phyloP scores from a whole-genome alignment of 768 basidiomycete species.

The Pisolithus sp. region DNA sequence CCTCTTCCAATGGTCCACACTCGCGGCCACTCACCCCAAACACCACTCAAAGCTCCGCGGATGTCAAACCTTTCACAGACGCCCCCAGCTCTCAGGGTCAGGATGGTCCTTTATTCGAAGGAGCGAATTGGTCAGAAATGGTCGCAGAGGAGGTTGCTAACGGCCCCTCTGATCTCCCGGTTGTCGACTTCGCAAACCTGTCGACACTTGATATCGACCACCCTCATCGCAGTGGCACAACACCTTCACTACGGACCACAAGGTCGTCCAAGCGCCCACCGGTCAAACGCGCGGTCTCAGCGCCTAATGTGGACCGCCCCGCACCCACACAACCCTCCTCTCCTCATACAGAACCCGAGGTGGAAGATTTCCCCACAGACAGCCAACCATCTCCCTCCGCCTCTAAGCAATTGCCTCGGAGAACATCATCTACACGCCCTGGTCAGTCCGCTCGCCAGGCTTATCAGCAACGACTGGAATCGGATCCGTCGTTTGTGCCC shows the following conservation, averaged over 20 bases:
- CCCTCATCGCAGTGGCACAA: slow-evolving; percentile 32
- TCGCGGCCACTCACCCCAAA: slow-evolving; percentile 58
- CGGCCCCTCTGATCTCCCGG: slow-evolving; percentile 62
- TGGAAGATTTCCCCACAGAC: slow-evolving; percentile 12
- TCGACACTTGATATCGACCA: slow-evolving; percentile 17
- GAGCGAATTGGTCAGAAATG: slow-evolving; percentile 77
- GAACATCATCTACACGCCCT: slow-evolving; percentile 28
- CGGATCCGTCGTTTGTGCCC: slow-evolving; percentile 85
- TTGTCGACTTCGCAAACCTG: slow-evolving; percentile 73
- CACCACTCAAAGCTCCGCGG: slow-evolving; percentile 57
- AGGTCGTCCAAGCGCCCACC: slow-evolving; percentile 35
- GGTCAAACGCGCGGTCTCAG: slow-evolving; percentile 28
- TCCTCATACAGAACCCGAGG: slow-evolving; percentile 11
- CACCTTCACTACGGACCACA: slow-evolving; percentile 31
- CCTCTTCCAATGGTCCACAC: slow-evolving; percentile 39
- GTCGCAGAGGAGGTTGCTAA: slow-evolving; percentile 67
- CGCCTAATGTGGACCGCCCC: slow-evolving; percentile 25
- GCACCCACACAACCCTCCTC: slow-evolving; percentile 7
- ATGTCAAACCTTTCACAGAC: slow-evolving; percentile 24
- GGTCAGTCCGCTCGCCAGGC: slow-evolving; percentile 73
- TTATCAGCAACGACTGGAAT: slow-evolving; percentile 76
- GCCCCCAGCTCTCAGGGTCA: slow-evolving; percentile 25
- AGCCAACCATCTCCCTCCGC: slow-evolving; percentile 35
- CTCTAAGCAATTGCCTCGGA: slow-evolving; percentile 28
- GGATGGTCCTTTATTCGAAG: slow-evolving; percentile 47